Percentiles rank a stretch among this genome's conserved stretches.
phyloP scores from a whole-genome alignment of 768 basidiomycete genomes.

The Chiua virens region DNA sequence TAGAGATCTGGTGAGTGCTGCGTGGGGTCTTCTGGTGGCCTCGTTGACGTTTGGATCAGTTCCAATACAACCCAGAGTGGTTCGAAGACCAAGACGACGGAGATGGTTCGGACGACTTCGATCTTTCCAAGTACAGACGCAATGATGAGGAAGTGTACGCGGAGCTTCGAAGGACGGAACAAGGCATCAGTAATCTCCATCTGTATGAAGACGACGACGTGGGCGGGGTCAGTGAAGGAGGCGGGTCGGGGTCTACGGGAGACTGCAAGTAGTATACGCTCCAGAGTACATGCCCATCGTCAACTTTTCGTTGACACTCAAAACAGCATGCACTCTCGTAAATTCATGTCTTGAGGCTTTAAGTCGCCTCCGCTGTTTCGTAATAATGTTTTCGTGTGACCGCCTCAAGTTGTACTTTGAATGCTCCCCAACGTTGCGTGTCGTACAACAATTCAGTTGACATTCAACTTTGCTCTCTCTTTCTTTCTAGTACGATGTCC shows the following conservation, averaged over 20 bases:
- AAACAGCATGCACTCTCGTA: not conserved
- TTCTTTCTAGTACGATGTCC: constrained; percentile 33
- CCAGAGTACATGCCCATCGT: too few species aligned
- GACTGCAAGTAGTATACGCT: not conserved
- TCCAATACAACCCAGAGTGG: constrained; percentile 96
- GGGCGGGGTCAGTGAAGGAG: constrained; percentile 4
- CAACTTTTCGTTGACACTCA: too few species aligned
- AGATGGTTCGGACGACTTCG: constrained; percentile 49
- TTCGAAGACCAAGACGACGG: constrained; percentile 74
- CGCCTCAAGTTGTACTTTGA: too few species aligned
- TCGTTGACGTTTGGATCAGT: constrained; percentile 45
- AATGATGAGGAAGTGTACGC: constrained; percentile 31
- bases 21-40: not conserved
- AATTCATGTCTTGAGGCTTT: not conserved
- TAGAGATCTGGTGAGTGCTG: constrained; percentile 75
- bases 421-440: too few species aligned
- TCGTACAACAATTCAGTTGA: not conserved
- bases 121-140: constrained; percentile 58
- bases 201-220: constrained; percentile 23
- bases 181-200: constrained; percentile 11
- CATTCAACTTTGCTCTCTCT: not conserved
- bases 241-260: not conserved
- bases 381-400: constrained; percentile 20
- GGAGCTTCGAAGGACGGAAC: constrained; percentile 24
- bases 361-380: constrained; percentile 10